phyloP scores from a whole-genome alignment of 331 rosid genomes.

The Cydonia oblonga region DNA sequence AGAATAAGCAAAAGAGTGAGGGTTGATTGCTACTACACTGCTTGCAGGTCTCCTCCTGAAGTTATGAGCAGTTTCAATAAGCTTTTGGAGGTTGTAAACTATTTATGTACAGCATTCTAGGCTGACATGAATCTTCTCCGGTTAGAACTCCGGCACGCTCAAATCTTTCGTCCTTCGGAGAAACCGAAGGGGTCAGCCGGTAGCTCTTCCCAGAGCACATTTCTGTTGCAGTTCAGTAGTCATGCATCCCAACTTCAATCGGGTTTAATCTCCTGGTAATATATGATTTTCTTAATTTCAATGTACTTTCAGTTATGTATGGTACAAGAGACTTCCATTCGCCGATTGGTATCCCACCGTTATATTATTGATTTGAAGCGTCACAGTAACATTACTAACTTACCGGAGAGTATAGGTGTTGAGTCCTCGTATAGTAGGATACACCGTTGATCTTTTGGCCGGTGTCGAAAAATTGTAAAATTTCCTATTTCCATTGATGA shows the following conservation, averaged over 20 bases:
- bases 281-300: not conserved
- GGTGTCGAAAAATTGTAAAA: not conserved
- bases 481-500: constrained; percentile 13
- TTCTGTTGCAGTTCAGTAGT: not conserved
- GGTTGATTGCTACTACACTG: not conserved
- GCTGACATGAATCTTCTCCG: not conserved
- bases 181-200: not conserved
- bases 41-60: not conserved
- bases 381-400: not conserved
- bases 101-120: not conserved
- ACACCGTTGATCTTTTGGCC: not conserved
- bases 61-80: not conserved
- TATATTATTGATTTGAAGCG: too few species aligned
- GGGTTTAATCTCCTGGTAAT: not conserved
- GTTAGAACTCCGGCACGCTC: not conserved
- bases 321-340: not conserved
- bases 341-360: not conserved
- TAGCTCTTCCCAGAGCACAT: not conserved
- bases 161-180: not conserved
- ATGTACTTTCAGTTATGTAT: not conserved
- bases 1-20: constrained; percentile 16
- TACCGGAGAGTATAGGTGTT: not conserved
- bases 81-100: not conserved
- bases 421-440: not conserved
- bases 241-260: not conserved